Conservation (phyloP, 768 basidiomycete species). For the Strobilomyces dryophilus region DNA sequence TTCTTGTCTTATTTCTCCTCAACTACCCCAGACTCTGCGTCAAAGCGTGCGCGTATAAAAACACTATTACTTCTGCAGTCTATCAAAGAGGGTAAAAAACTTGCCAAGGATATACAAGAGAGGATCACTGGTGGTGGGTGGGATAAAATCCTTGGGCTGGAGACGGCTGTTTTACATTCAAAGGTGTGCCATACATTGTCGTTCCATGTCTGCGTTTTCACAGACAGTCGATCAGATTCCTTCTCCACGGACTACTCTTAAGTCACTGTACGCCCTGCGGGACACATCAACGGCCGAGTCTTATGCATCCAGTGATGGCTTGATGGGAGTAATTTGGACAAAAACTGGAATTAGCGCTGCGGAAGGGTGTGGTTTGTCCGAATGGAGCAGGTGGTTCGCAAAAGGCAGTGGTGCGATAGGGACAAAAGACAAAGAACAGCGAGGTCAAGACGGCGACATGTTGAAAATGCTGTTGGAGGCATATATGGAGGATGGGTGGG, state of each 20-base stretch:
- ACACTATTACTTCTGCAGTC: conserved; percentile 71
- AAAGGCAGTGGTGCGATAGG: conserved; percentile 49
- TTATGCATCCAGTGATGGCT: conserved; percentile 80
- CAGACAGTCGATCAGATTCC: conserved; percentile 1
- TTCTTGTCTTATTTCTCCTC: conserved; percentile 69
- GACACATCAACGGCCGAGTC: conserved; percentile 79
- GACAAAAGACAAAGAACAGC: conserved; percentile 36
- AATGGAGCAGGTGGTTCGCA: conserved; percentile 31
- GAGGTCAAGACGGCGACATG: conserved; percentile 49
- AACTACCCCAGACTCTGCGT: conserved; percentile 75
- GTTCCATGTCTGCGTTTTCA: neutral
- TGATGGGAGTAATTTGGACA: conserved; percentile 55
- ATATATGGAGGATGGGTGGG: conserved; percentile 76
- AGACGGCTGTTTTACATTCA: conserved; percentile 73
- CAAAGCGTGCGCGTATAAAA: conserved; percentile 72
- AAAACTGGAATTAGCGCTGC: conserved; percentile 46
- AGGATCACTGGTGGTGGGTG: conserved; percentile 21
- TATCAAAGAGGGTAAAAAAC: conserved; percentile 14
- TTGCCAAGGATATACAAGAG: conserved; percentile 19
- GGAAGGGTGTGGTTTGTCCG: conserved; percentile 47
- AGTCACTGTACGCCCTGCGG: conserved; percentile 59
- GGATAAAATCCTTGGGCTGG: conserved; percentile 59
- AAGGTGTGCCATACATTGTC: conserved; percentile 44
- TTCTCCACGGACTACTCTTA: conserved; percentile 45
- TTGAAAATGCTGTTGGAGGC: conserved; percentile 73